Conservation (phyloP, 2,329 filamentous ascomycete species). For the Aspergillus ochraceus region DNA sequence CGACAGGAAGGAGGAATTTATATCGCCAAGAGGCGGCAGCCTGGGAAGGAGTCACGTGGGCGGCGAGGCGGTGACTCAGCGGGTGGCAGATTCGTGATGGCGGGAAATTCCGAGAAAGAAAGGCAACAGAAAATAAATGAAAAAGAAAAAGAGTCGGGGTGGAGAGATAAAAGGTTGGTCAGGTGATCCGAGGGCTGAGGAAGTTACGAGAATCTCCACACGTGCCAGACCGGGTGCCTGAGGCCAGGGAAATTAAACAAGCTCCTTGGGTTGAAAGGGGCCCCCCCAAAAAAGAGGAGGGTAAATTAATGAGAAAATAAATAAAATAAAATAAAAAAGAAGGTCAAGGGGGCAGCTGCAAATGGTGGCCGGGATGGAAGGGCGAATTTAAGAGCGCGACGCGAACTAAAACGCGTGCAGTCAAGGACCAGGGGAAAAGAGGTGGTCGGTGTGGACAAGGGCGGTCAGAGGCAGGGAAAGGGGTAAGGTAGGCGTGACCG, state of each 20-base stretch:
- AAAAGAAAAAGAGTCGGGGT: slow-evolving; percentile 15
- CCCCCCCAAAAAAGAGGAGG: slow-evolving; percentile 1
- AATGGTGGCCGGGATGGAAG: slow-evolving; percentile 18
- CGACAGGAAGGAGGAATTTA: slow-evolving; percentile 41
- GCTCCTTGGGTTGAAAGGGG: background rate
- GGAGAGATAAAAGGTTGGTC: slow-evolving; percentile 6
- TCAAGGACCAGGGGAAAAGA: slow-evolving; percentile 9
- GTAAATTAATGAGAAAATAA: slow-evolving; percentile 12
- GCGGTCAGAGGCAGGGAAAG: slow-evolving; percentile 17
- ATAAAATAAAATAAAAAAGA: slow-evolving; percentile 7
- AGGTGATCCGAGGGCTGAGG: slow-evolving; percentile 17
- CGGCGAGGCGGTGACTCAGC: slow-evolving; percentile 29
- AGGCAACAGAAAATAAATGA: background rate
- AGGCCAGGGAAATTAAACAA: slow-evolving; percentile 8
- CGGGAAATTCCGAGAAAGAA: background rate
- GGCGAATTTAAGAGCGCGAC: slow-evolving; percentile 16
- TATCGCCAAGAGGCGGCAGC: slow-evolving; percentile 44
- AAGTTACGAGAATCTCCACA: slow-evolving; percentile 8
- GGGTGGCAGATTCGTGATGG: slow-evolving; percentile 10
- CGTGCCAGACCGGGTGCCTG: slow-evolving; percentile 16
- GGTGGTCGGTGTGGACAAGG: slow-evolving; percentile 4
- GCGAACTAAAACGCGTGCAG: slow-evolving; percentile 23
- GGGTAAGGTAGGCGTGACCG: slow-evolving; percentile 22
- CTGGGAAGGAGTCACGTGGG: slow-evolving; percentile 37
- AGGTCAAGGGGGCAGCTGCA: slow-evolving; percentile 12